Percentiles rank a stretch among this genome's conserved stretches.
phyloP scores from a whole-genome alignment of 352 stramenopile genomes.

The Lagenidium giganteum region DNA sequence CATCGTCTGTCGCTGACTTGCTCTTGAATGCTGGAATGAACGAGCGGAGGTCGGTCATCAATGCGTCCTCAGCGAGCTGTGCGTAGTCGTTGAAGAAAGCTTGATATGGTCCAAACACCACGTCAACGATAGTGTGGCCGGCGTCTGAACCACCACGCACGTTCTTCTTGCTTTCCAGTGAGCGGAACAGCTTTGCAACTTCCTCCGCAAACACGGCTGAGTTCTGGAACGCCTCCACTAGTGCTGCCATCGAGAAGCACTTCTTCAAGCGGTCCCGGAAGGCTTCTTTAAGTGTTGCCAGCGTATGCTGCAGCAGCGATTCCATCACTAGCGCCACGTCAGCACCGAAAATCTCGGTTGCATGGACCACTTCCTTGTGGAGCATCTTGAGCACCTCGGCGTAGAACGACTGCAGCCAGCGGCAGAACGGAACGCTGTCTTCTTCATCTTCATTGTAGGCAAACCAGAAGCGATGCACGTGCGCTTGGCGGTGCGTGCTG shows the following conservation, averaged over 20 bases:
- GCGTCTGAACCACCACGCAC: constrained; percentile 4
- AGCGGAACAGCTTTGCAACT: constrained; percentile 35
- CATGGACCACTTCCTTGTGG: constrained; percentile 37
- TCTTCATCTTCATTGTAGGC: constrained; percentile 25
- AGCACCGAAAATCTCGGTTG: constrained; percentile 39
- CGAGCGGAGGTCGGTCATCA: constrained; percentile 31
- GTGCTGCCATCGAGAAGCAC: constrained; percentile 21
- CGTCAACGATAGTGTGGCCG: constrained; percentile 9
- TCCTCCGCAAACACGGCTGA: constrained; percentile 39
- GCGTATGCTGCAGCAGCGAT: constrained; percentile 39
- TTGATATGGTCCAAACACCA: constrained; percentile 50
- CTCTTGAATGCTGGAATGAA: constrained; percentile 36
- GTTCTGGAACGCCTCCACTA: constrained; percentile 38
- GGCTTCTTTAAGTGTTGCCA: constrained; percentile 37
- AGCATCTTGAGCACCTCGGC: constrained; percentile 45
- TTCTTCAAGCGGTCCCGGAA: constrained; percentile 47
- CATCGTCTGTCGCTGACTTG: constrained; percentile 22
- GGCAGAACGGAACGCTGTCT: constrained; percentile 12
- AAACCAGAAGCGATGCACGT: constrained; percentile 57
- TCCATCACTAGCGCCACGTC: constrained; percentile 29
- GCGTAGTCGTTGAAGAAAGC: constrained; percentile 53
- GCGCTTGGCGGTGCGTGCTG: constrained; percentile 31
- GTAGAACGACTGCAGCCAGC: constrained; percentile 60
- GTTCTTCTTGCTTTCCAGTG: constrained; percentile 21
- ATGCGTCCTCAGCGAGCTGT: constrained; percentile 26